Conservation (phyloP, 202 grass and related monocot species). For the Setaria italica region DNA sequence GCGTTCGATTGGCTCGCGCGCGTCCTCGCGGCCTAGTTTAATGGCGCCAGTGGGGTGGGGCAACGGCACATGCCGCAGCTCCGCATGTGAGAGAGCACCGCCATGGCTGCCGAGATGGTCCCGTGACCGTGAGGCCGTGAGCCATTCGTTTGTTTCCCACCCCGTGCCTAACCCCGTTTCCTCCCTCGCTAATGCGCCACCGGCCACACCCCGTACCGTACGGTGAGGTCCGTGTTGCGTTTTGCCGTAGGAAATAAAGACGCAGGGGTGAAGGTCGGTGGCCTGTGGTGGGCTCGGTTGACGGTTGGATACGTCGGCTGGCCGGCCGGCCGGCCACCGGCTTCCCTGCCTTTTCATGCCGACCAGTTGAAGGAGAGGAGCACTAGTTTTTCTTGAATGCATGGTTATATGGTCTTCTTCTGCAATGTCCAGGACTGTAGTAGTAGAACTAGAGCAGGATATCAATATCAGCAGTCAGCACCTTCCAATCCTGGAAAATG, state of each 20-base stretch:
- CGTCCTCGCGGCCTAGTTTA: constrained; percentile 42
- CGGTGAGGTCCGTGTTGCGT: background rate
- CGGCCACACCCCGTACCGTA: constrained; percentile 5
- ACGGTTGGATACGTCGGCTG: background rate
- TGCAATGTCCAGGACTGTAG: background rate
- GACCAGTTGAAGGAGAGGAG: background rate
- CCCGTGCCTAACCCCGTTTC: constrained; percentile 4
- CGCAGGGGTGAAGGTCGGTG: background rate
- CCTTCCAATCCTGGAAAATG: constrained; percentile 35
- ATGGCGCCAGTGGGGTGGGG: constrained; percentile 30
- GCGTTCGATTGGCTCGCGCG: background rate
- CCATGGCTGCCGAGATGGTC: constrained; percentile 33
- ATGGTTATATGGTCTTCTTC: background rate
- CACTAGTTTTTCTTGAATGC: background rate
- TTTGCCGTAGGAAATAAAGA: constrained; percentile 21
- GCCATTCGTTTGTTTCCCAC: background rate
- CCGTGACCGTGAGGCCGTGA: constrained; percentile 37
- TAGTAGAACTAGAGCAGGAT: background rate
- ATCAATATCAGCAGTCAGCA: background rate
- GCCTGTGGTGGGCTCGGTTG: constrained; percentile 11
- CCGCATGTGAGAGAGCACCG: constrained; percentile 49
- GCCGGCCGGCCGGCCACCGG: background rate
- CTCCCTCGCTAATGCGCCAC: constrained; percentile 15
- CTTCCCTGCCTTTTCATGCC: constrained; percentile 11
- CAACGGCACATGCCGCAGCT: constrained; percentile 48